phyloP scores from a whole-genome alignment of 2,329 filamentous ascomycete species.

The Apiospora pterosperma region DNA sequence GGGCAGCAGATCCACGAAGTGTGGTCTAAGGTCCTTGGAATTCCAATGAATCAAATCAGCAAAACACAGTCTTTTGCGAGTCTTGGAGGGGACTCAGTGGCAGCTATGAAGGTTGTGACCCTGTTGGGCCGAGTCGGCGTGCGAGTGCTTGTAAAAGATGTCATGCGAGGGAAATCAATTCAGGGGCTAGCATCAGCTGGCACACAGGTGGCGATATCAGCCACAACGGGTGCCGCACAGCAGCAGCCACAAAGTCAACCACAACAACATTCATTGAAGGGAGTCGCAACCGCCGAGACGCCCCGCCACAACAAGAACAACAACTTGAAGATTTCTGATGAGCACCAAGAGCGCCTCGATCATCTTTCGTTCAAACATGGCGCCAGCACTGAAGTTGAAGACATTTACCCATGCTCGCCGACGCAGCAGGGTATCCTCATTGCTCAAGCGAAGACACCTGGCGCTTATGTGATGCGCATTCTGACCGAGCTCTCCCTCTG shows the following conservation, averaged over 20 bases:
- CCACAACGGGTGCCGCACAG: not conserved
- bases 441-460: not conserved
- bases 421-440: not conserved
- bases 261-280: not conserved
- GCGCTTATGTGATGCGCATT: not conserved
- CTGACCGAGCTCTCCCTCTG: not conserved
- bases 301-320: not conserved
- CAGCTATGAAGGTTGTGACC: conserved; percentile 7
- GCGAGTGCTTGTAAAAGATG: conserved; percentile 3
- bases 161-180: conserved; percentile 5
- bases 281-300: not conserved
- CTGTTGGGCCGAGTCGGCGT: not conserved
- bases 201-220: not conserved
- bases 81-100: conserved; percentile 10
- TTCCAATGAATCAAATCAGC: not conserved
- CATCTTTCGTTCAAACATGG: conserved; percentile 2
- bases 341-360: not conserved
- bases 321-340: not conserved
- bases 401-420: conserved; percentile 1
- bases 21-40: conserved; percentile 4
- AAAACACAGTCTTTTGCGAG: conserved; percentile 5
- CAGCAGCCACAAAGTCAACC: not conserved
- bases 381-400: not conserved
- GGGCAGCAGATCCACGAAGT: conserved; percentile 4
- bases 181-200: not conserved